Percentiles rank a stretch among this genome's conserved stretches.
Evolutionary conservation across 2,329 filamentous ascomycete genomes (phyloP).

Genomic region (Pseudogymnoascus sp.): DNA sequence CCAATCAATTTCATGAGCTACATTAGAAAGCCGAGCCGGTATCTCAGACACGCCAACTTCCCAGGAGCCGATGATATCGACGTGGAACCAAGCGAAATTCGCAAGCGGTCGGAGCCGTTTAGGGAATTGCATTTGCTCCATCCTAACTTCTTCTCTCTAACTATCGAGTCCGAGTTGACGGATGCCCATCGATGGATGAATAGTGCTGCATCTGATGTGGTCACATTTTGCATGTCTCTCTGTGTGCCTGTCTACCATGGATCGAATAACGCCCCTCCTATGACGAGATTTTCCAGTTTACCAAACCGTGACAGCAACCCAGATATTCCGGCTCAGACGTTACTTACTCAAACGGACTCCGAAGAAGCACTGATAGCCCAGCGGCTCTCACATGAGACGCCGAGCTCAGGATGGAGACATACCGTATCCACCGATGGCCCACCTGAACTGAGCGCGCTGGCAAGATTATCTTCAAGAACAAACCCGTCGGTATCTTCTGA

Average conservation of each 20-base stretch:
- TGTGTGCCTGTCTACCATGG: constrained; percentile 29
- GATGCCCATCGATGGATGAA: constrained; percentile 73
- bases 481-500: constrained; percentile 7
- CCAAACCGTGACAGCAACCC: constrained; percentile 12
- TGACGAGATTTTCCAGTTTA: constrained; percentile 1
- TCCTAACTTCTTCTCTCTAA: constrained; percentile 76
- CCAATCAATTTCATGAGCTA: constrained; percentile 83
- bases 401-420: constrained; percentile 38
- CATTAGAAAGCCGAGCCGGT: constrained; percentile 72
- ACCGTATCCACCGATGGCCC: constrained; percentile 38
- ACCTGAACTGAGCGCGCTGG: neutral
- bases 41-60: constrained; percentile 64
- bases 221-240: constrained; percentile 70
- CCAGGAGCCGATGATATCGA: constrained; percentile 65
- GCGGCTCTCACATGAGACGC: neutral
- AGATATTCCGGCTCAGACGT: constrained; percentile 23
- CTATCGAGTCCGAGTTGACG: constrained; percentile 69
- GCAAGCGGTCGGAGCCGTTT: constrained; percentile 67
- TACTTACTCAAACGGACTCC: constrained; percentile 19
- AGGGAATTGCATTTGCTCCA: constrained; percentile 66
- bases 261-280: neutral
- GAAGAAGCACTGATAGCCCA: neutral
- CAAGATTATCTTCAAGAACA: neutral
- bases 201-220: constrained; percentile 69
- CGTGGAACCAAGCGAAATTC: constrained; percentile 68